Evolutionary conservation across 768 basidiomycete genomes (phyloP).

Genomic region (Lactarius evosmus): DNA sequence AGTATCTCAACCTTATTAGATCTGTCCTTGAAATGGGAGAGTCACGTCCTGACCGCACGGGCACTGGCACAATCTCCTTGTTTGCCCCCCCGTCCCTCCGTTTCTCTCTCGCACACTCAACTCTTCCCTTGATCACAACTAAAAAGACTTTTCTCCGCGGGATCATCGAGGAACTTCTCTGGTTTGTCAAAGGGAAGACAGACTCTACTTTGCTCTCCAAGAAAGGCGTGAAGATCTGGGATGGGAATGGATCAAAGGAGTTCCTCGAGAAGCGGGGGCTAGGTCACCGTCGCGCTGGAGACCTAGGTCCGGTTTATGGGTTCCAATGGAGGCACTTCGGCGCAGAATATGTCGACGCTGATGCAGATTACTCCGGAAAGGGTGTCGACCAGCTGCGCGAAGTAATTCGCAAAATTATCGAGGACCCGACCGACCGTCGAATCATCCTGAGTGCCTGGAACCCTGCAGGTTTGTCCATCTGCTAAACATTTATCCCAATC

Average conservation of each 20-base stretch:
- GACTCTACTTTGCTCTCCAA: slow-evolving; percentile 71
- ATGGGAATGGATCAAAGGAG: slow-evolving; percentile 87
- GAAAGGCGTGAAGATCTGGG: slow-evolving; percentile 95
- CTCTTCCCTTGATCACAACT: slow-evolving; percentile 88
- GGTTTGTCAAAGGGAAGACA: slow-evolving; percentile 87
- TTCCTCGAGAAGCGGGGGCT: slow-evolving; percentile 85
- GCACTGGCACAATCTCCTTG: slow-evolving; percentile 87
- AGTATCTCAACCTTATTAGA: slow-evolving; percentile 83
- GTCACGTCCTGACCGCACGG: slow-evolving; percentile 83
- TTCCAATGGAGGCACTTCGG: slow-evolving; percentile 98
- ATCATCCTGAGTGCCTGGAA: slow-evolving; percentile 99
- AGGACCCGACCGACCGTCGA: slow-evolving; percentile 88
- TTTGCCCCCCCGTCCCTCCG: slow-evolving; percentile 90
- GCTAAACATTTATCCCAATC: slow-evolving; percentile 6
- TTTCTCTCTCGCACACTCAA: slow-evolving; percentile 74
- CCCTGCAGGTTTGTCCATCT: slow-evolving; percentile 71
- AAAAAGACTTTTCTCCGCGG: slow-evolving; percentile 92
- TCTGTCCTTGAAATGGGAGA: slow-evolving; percentile 76
- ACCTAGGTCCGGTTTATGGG: slow-evolving; percentile 95
- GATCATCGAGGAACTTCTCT: slow-evolving; percentile 89
- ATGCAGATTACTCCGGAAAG: slow-evolving; percentile 71
- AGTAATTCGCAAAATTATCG: slow-evolving; percentile 87
- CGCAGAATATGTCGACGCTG: slow-evolving; percentile 72
- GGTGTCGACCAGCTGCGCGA: slow-evolving; percentile 92
- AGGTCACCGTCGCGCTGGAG: slow-evolving; percentile 81